phyloP scores from a whole-genome alignment of 1,139 yeast genomes.

The Taphrina communis region DNA sequence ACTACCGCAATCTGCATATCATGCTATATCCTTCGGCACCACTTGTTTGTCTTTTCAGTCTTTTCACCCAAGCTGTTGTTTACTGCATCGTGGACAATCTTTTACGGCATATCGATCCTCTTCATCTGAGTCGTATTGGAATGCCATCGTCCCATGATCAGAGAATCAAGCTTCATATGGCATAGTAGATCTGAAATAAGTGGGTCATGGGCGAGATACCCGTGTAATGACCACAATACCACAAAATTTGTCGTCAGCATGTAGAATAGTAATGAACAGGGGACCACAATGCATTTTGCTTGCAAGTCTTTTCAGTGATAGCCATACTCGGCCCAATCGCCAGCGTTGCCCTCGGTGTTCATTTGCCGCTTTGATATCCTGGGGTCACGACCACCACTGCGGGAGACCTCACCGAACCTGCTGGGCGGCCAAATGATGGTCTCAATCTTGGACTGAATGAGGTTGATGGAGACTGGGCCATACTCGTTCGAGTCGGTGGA shows the following conservation, averaged over 20 bases:
- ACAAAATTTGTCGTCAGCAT: not conserved
- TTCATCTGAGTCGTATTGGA: not conserved
- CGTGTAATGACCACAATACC: too few relatives aligned
- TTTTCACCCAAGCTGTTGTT: conserved; percentile 90
- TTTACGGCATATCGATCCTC: conserved; percentile 33
- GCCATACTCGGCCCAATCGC: conserved; percentile 39
- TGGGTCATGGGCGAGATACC: too few relatives aligned
- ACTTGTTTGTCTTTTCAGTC: conserved; percentile 95
- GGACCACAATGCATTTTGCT: not conserved
- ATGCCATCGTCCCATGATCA: too few relatives aligned
- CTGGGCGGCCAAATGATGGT: conserved; percentile 42
- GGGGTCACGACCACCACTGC: conserved; percentile 32
- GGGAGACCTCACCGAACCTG: conserved; percentile 35
- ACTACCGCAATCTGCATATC: conserved; percentile 61
- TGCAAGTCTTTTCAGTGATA: conserved; percentile 4
- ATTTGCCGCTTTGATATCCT: conserved; percentile 39
- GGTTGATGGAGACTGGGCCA: conserved; percentile 73
- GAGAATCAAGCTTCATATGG: too few relatives aligned
- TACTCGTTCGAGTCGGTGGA: conserved; percentile 81
- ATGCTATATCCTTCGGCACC: conserved; percentile 77
- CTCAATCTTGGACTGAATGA: conserved; percentile 36
- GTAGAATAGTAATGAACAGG: not conserved
- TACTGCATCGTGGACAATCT: conserved; percentile 70
- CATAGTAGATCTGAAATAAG: too few relatives aligned
- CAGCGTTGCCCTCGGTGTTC: conserved; percentile 35